phyloP scores from a whole-genome alignment of 768 basidiomycete species.

The Xerocomus spinulosus region DNA sequence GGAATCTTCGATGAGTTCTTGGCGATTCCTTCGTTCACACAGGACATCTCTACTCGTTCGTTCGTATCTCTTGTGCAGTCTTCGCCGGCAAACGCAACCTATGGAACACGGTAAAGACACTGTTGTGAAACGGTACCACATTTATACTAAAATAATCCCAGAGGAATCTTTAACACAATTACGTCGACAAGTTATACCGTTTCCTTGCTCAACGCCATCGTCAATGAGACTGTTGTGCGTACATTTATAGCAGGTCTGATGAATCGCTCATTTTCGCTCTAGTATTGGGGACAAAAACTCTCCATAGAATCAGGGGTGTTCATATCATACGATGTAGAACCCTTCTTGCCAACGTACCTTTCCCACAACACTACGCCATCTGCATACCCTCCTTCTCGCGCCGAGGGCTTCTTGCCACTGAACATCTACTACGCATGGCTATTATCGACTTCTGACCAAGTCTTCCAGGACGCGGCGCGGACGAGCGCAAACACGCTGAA shows the following conservation, averaged over 20 bases:
- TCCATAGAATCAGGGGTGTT: not conserved
- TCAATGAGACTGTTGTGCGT: conserved; percentile 9
- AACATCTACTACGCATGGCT: conserved; percentile 35
- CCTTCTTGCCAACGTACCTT: conserved; percentile 42
- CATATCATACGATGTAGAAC: conserved; percentile 35
- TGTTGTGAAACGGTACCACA: not conserved
- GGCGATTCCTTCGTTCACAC: conserved; percentile 1
- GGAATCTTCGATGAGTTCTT: conserved; percentile 27
- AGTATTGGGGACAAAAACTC: conserved; percentile 1
- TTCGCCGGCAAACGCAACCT: not conserved
- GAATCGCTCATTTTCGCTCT: not conserved
- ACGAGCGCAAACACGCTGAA: conserved; percentile 36
- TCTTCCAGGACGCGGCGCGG: conserved; percentile 33
- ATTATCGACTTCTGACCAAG: not conserved
- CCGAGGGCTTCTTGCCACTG: conserved; percentile 34
- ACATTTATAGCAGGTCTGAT: not conserved
- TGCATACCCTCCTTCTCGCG: conserved; percentile 44
- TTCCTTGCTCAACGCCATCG: conserved; percentile 9
- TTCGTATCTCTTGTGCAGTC: conserved; percentile 11
- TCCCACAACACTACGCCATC: conserved; percentile 32
- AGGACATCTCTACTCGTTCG: conserved; percentile 9
- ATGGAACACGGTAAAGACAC: conserved; percentile 21
- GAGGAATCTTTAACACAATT: not conserved
- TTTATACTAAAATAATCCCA: not conserved
- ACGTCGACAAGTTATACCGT: conserved; percentile 2